phyloP scores from a whole-genome alignment of 768 basidiomycete genomes.

The Russula sp. region DNA sequence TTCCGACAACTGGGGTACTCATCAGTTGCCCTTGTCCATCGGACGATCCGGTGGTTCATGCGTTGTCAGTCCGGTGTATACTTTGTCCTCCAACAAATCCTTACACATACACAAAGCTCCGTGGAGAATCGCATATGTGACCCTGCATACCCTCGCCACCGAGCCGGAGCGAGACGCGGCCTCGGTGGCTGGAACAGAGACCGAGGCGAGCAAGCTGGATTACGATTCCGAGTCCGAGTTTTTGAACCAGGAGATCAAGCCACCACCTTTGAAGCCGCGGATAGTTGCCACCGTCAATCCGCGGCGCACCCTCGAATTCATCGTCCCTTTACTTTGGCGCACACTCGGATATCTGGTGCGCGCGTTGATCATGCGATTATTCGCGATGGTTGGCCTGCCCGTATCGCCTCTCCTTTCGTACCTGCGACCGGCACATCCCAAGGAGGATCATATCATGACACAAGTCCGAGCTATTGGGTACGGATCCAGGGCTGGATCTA shows the following conservation, averaged over 20 bases:
- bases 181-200: background rate
- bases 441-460: background rate
- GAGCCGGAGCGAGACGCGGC: constrained; percentile 4
- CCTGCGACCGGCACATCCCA: constrained; percentile 1
- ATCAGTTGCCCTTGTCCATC: constrained; percentile 27
- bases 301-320: constrained; percentile 10
- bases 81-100: constrained; percentile 20
- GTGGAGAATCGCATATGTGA: constrained; percentile 35
- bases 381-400: constrained; percentile 12
- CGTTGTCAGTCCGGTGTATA: constrained; percentile 29
- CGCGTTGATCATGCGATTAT: constrained; percentile 18
- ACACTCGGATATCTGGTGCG: constrained; percentile 16
- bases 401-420: background rate
- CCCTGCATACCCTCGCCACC: constrained; percentile 27
- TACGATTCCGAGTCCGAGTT: constrained; percentile 16
- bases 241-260: constrained; percentile 17
- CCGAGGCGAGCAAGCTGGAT: constrained; percentile 9
- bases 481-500: background rate
- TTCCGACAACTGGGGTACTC: constrained; percentile 14
- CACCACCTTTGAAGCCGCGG: background rate
- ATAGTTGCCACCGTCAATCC: background rate
- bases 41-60: constrained; percentile 30
- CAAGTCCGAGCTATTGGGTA: background rate
- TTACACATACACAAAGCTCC: constrained; percentile 19
- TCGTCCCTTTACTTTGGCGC: constrained; percentile 21